These are phyloP conservation scores for Xylariales sp. DNA, from an alignment of 2,329 filamentous ascomycete genomes.

Conservation along the genomic window DNA sequence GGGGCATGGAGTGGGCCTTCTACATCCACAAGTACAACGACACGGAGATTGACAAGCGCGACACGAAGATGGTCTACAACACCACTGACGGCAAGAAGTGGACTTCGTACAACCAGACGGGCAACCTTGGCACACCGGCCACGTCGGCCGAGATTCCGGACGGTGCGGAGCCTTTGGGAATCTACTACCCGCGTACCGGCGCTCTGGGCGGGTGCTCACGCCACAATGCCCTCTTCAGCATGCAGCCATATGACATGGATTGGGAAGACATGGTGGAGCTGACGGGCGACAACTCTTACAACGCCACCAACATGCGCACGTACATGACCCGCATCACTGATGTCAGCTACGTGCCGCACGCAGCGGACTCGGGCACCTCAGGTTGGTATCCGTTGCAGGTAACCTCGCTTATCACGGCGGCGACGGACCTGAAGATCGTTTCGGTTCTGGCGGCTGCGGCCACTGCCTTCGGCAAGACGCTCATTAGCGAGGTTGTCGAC, in stretches of 20 bases:
- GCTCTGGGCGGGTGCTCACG: constrained; percentile 42
- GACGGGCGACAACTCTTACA: constrained; percentile 59
- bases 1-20: constrained; percentile 30
- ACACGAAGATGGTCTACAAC: constrained; percentile 44
- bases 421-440: constrained; percentile 5
- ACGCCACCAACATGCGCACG: constrained; percentile 52
- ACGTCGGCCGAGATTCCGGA: constrained; percentile 8
- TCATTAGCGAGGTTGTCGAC: constrained; percentile 2
- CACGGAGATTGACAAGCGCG: constrained; percentile 25
- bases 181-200: constrained; percentile 17
- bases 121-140: constrained; percentile 6
- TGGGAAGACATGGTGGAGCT: constrained; percentile 52
- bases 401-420: constrained; percentile 4
- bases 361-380: constrained; percentile 2
- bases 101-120: constrained; percentile 10
- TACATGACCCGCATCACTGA: constrained; percentile 43
- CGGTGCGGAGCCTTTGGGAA: constrained; percentile 13
- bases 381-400: constrained; percentile 5
- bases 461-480: constrained; percentile 3
- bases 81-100: constrained; percentile 12
- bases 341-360: constrained; percentile 5
- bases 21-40: constrained; percentile 10
- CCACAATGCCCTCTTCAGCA: constrained; percentile 57
- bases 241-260: constrained; percentile 56
- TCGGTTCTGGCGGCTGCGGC: constrained; percentile 2